Evolutionary conservation across 2,329 filamentous ascomycete species (phyloP).

Genomic region (Dactylellina haptotyla): DNA sequence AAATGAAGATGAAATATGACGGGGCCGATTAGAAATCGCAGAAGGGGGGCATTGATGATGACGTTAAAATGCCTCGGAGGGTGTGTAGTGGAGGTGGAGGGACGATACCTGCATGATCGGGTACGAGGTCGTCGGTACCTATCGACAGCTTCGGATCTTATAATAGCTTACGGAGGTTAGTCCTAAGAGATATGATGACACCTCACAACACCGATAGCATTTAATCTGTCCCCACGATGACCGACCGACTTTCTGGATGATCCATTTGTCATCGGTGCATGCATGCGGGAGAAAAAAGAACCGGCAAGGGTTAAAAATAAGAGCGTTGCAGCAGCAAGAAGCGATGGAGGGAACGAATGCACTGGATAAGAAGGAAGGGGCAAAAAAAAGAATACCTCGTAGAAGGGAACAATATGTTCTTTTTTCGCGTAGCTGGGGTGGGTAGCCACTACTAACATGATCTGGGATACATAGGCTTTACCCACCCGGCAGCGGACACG

Average conservation of each 20-base stretch:
- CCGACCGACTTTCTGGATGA: slow-evolving; percentile 33
- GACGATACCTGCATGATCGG: slow-evolving; percentile 16
- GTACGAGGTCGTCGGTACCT: slow-evolving; percentile 12
- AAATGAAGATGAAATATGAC: neutral
- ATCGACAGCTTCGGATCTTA: slow-evolving; percentile 41
- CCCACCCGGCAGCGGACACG: slow-evolving; percentile 54
- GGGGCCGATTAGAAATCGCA: slow-evolving; percentile 11
- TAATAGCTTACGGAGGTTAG: slow-evolving; percentile 15
- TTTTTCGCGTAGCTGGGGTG: slow-evolving; percentile 39
- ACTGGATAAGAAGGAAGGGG: slow-evolving; percentile 23
- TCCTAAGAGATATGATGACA: slow-evolving; percentile 2
- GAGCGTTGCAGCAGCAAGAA: neutral
- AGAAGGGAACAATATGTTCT: neutral
- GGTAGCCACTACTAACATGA: slow-evolving; percentile 53
- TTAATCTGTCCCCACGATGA: slow-evolving; percentile 8
- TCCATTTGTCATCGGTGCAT: slow-evolving; percentile 55
- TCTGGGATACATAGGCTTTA: slow-evolving; percentile 54
- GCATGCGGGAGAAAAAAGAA: slow-evolving; percentile 48
- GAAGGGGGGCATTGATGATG: slow-evolving; percentile 9
- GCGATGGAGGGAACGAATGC: neutral
- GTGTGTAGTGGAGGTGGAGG: neutral
- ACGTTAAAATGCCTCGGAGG: slow-evolving; percentile 46
- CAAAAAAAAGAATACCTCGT: slow-evolving; percentile 26
- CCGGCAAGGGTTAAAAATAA: slow-evolving; percentile 2
- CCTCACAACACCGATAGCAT: neutral